phyloP scores from a whole-genome alignment of 2,329 filamentous ascomycete species.

The Xylariomycetidae sp. region DNA sequence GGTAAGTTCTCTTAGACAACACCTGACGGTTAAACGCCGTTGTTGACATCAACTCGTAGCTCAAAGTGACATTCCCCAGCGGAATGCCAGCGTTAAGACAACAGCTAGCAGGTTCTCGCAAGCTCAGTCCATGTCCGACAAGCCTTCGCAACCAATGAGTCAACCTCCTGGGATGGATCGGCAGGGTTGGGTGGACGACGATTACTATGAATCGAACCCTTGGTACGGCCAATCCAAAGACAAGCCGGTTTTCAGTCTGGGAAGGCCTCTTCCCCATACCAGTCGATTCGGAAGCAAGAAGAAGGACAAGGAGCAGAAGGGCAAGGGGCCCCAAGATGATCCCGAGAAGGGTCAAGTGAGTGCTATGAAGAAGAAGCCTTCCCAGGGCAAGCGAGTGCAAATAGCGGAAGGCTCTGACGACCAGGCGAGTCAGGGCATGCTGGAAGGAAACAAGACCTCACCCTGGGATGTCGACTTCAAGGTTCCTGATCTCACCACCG shows the following conservation, averaged over 20 bases:
- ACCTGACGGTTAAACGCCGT: too few relatives aligned
- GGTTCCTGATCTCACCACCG: conserved; percentile 6
- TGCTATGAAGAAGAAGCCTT: conserved; percentile 1
- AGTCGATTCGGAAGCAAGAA: conserved; percentile 8
- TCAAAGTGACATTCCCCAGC: not conserved
- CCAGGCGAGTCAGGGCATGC: too few relatives aligned
- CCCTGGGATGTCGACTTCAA: conserved; percentile 3
- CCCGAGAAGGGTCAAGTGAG: conserved; percentile 3
- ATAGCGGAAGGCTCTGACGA: conserved; percentile 5
- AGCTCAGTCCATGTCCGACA: conserved; percentile 2
- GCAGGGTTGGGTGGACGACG: conserved; percentile 15
- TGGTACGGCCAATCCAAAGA: conserved; percentile 15
- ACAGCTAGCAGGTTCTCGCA: conserved; percentile 4
- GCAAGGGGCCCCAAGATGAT: conserved; percentile 1
- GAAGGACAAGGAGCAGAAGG: conserved; percentile 5
- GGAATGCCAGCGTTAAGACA: conserved; percentile 5
- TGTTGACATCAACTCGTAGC: too few relatives aligned
- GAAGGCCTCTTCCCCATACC: conserved; percentile 16
- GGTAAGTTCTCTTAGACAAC: too few relatives aligned
- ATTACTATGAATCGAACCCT: conserved; percentile 20
- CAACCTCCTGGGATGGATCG: conserved; percentile 2
- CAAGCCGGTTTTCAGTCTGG: conserved; percentile 22
- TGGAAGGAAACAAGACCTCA: too few relatives aligned
- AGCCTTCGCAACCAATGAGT: conserved; percentile 3
- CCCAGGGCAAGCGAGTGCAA: conserved; percentile 10